Conservation (phyloP, 768 basidiomycete species). For the Gautieria morchelliformis region DNA sequence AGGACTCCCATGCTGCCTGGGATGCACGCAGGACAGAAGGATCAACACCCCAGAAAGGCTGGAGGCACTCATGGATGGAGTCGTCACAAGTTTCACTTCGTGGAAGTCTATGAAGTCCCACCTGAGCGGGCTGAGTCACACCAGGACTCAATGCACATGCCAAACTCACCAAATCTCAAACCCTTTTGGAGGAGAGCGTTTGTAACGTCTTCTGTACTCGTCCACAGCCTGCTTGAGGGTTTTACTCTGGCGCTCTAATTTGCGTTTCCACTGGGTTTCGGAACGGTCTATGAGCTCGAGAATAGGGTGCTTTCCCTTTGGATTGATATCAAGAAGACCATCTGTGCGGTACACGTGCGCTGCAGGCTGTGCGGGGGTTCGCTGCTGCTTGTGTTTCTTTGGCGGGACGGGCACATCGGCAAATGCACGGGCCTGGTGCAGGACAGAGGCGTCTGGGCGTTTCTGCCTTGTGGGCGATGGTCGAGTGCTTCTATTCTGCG, state of each 20-base stretch:
- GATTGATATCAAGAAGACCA: conserved; percentile 29
- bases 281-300: conserved; percentile 31
- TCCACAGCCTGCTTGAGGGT: conserved; percentile 29
- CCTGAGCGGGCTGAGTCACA: conserved; percentile 15
- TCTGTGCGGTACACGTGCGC: conserved; percentile 17
- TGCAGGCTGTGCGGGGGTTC: conserved; percentile 11
- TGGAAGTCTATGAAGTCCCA: conserved; percentile 37
- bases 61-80: conserved; percentile 33
- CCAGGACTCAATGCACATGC: neutral
- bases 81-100: conserved; percentile 40
- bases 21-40: conserved; percentile 23
- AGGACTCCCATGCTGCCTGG: conserved; percentile 21
- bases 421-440: too few relatives aligned
- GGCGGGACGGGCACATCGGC: neutral
- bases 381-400: neutral
- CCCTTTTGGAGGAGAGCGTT: conserved; percentile 30
- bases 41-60: conserved; percentile 34
- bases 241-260: conserved; percentile 26
- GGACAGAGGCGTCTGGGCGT: too few relatives aligned
- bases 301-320: conserved; percentile 33
- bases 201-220: conserved; percentile 31
- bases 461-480: too few relatives aligned
- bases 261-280: conserved; percentile 30
- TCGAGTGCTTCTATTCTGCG: neutral
- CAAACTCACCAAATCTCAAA: conserved; percentile 36